Conservation (phyloP, 1,284 basidiomycete species). For the Amylostereum areolatum region DNA sequence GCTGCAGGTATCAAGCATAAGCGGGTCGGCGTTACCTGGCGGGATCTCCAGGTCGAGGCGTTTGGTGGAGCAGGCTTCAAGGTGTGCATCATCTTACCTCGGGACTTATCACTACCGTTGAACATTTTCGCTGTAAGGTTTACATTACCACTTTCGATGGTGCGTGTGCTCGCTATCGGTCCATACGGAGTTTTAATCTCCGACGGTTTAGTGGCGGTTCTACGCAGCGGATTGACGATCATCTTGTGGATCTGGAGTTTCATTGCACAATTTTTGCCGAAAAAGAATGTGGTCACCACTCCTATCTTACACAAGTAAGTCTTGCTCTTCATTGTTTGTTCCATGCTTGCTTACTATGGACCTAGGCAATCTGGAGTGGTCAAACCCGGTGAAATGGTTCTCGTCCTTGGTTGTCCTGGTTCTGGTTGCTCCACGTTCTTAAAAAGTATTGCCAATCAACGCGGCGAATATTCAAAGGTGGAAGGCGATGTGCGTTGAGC, state of each 20-base stretch:
- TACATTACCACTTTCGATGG: constrained; percentile 62
- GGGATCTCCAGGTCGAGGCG: constrained; percentile 68
- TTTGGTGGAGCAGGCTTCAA: constrained; percentile 57
- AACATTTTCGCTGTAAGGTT: constrained; percentile 33
- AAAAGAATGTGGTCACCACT: constrained; percentile 41
- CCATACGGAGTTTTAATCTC: constrained; percentile 1
- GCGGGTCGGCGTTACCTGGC: constrained; percentile 79
- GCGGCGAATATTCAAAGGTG: constrained; percentile 53
- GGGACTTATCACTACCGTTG: background rate
- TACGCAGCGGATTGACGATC: constrained; percentile 35
- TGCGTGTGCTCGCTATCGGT: constrained; percentile 22
- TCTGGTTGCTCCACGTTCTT: constrained; percentile 79
- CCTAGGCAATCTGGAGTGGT: constrained; percentile 67
- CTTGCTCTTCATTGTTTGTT: constrained; percentile 27
- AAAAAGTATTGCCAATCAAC: constrained; percentile 70
- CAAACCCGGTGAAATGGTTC: constrained; percentile 45
- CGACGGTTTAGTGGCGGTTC: constrained; percentile 45
- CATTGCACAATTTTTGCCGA: constrained; percentile 53
- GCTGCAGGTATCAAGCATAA: constrained; percentile 77
- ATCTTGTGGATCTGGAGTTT: constrained; percentile 27
- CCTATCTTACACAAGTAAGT: constrained; percentile 65
- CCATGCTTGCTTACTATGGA: constrained; percentile 15
- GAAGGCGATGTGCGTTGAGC: constrained; percentile 70
- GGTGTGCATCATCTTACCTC: constrained; percentile 24
- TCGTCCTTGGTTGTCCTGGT: constrained; percentile 82